Percentiles rank a stretch among this genome's conserved stretches.
Conservation (phyloP, 2,329 filamentous ascomycete genomes). For the Niveomyces coronatus region DNA sequence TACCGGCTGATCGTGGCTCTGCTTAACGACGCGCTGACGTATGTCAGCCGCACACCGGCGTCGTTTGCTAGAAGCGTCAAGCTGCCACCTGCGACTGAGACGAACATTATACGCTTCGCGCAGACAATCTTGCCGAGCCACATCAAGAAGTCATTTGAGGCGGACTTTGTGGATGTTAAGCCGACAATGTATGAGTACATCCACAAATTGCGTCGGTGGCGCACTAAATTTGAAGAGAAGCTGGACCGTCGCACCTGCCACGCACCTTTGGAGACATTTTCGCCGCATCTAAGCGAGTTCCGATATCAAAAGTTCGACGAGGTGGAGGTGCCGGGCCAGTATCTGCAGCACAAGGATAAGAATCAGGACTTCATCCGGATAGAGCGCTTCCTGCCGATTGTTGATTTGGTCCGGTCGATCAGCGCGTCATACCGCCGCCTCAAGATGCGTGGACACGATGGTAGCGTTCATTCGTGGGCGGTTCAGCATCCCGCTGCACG, state of each 20-base stretch:
- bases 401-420: conserved; percentile 84
- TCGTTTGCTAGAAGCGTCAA: conserved; percentile 89
- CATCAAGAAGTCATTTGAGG: conserved; percentile 92
- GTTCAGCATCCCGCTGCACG: conserved; percentile 91
- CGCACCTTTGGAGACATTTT: conserved; percentile 73
- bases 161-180: conserved; percentile 91
- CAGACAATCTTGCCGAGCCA: conserved; percentile 92
- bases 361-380: conserved; percentile 98
- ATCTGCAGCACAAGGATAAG: conserved; percentile 95
- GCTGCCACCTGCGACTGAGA: conserved; percentile 79
- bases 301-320: conserved; percentile 97
- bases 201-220: conserved; percentile 88
- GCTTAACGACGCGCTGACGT: conserved; percentile 88
- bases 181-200: conserved; percentile 99
- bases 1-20: conserved; percentile 96
- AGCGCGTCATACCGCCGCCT: conserved; percentile 86
- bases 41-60: conserved; percentile 76
- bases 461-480: conserved; percentile 91
- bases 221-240: conserved; percentile 96
- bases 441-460: conserved; percentile 94
- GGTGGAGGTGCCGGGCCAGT: conserved; percentile 94
- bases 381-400: conserved; percentile 89
- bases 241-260: conserved; percentile 71
- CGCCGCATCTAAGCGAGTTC: conserved; percentile 90
- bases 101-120: conserved; percentile 92